A percentile compares a stretch with the other conserved stretches of the same genome.
Conservation (phyloP, 768 basidiomycete genomes). For the Rickenella mellea region DNA sequence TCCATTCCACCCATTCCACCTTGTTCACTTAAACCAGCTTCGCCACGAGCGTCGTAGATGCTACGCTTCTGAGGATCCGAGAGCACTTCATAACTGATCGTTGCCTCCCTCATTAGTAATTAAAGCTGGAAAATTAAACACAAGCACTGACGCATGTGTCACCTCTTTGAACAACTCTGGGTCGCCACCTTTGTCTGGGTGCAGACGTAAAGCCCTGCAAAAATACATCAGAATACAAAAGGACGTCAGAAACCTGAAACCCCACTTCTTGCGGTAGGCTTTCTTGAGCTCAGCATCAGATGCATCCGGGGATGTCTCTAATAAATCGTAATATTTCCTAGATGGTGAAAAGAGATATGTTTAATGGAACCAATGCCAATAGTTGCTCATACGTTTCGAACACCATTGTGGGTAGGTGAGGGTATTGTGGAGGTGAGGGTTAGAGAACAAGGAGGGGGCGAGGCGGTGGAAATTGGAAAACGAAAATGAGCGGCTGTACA, state of each 20-base stretch:
- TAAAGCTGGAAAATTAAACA: too few relatives aligned
- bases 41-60: constrained; percentile 85
- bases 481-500: too few relatives aligned
- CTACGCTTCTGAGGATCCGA: constrained; percentile 78
- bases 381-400: too few relatives aligned
- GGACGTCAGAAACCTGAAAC: background rate
- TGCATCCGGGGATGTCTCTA: constrained; percentile 73
- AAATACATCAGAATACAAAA: constrained; percentile 6
- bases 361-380: too few relatives aligned
- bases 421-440: too few relatives aligned
- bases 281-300: constrained; percentile 87
- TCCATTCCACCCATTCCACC: constrained; percentile 96
- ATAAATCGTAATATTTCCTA: constrained; percentile 89
- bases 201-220: constrained; percentile 67
- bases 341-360: too few relatives aligned
- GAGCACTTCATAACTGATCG: constrained; percentile 79
- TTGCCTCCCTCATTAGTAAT: too few relatives aligned
- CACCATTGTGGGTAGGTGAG: too few relatives aligned
- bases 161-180: constrained; percentile 97
- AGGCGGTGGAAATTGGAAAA: too few relatives aligned
- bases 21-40: constrained; percentile 79
- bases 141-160: constrained; percentile 75
- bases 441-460: too few relatives aligned
- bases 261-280: constrained; percentile 88
- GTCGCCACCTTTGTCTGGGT: constrained; percentile 93